These are phyloP conservation scores for Apiospora marii DNA, from an alignment of 2,329 filamentous ascomycete species.

Conservation along the genomic window DNA sequence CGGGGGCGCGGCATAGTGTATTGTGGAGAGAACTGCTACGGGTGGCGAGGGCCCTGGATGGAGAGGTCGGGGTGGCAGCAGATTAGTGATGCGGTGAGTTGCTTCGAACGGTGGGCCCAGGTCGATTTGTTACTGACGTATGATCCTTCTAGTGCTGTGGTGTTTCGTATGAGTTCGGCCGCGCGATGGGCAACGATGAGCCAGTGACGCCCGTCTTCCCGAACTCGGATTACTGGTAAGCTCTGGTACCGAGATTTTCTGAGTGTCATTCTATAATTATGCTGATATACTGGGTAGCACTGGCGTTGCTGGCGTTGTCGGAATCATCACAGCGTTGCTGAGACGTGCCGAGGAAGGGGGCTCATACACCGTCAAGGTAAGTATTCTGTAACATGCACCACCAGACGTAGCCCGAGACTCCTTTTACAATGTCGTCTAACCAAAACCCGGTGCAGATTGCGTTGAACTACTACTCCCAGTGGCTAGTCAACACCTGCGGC, in stretches of 20 bases:
- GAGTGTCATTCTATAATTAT: background rate
- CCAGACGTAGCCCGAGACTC: background rate
- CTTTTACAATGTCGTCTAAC: background rate
- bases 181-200: slow-evolving; percentile 48
- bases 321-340: slow-evolving; percentile 51
- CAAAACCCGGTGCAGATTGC: slow-evolving; percentile 35
- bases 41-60: slow-evolving; percentile 57
- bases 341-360: slow-evolving; percentile 48
- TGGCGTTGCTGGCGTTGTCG: slow-evolving; percentile 49
- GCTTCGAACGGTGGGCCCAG: background rate
- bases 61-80: slow-evolving; percentile 61
- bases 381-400: slow-evolving; percentile 28
- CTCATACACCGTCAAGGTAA: slow-evolving; percentile 50
- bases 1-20: slow-evolving; percentile 55
- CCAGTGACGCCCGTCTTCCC: slow-evolving; percentile 42
- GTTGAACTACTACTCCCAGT: slow-evolving; percentile 52
- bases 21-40: slow-evolving; percentile 61
- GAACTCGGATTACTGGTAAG: slow-evolving; percentile 42
- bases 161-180: slow-evolving; percentile 54
- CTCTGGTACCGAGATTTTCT: background rate
- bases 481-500: slow-evolving; percentile 49
- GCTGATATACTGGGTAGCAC: slow-evolving; percentile 40
- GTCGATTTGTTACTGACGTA: background rate
- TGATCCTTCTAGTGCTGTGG: slow-evolving; percentile 45
- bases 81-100: slow-evolving; percentile 54